These are phyloP conservation scores for Neospora caninum DNA, from an alignment of 169 alveolate species.

Conservation along the genomic window DNA sequence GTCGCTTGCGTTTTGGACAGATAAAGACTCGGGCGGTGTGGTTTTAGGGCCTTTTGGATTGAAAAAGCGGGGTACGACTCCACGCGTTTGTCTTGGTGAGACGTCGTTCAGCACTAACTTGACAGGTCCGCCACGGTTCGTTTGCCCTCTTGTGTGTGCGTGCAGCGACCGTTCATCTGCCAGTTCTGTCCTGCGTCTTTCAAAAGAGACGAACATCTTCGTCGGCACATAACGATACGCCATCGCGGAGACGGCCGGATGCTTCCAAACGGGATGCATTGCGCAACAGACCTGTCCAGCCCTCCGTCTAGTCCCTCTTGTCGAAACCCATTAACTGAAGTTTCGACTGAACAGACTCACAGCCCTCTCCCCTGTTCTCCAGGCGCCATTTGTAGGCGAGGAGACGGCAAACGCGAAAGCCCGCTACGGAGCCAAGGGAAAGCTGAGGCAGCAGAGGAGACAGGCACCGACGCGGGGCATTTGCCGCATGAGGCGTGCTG, in stretches of 20 bases:
- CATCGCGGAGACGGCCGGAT: conserved; percentile 5
- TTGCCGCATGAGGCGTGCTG: neutral
- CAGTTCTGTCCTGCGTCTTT: neutral
- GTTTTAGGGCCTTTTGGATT: no score
- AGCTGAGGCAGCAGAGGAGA: neutral
- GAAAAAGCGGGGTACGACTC: neutral
- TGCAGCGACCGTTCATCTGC: conserved; percentile 48
- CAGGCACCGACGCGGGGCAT: neutral
- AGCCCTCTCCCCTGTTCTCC: no score
- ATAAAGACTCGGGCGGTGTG: no score
- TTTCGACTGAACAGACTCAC: neutral
- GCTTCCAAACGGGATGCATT: neutral
- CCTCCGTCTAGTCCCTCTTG: neutral
- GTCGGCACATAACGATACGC: conserved; percentile 20
- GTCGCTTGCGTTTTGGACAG: no score
- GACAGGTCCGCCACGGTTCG: neutral
- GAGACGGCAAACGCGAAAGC: neutral
- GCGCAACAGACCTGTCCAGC: neutral
- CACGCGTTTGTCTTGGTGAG: neutral
- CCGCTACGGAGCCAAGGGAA: neutral
- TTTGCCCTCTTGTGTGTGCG: conserved; percentile 14
- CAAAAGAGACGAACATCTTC: conserved; percentile 43
- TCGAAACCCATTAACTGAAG: neutral
- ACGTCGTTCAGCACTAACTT: neutral
- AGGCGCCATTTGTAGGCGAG: no score